phyloP scores from a whole-genome alignment of 805 yeast species.

The Kodamaea laetipori region DNA sequence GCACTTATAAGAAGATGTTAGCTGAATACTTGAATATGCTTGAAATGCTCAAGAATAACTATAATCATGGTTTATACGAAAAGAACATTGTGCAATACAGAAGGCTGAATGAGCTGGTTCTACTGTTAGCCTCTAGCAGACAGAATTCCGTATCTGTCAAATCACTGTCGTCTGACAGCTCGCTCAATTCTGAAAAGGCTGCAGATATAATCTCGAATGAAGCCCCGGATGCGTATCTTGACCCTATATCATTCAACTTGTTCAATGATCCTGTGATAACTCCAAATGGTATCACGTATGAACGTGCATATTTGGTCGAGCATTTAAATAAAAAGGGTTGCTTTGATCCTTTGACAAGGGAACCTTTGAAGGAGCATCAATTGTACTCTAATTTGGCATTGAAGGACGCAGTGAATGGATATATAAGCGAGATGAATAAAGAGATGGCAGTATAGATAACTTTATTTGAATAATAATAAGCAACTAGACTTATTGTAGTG shows the following conservation, averaged over 20 bases:
- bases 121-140: neutral
- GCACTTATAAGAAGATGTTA: constrained; percentile 22
- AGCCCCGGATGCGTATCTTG: constrained; percentile 19
- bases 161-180: neutral
- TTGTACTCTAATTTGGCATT: constrained; percentile 44
- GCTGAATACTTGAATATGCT: constrained; percentile 24
- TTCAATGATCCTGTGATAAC: constrained; percentile 22
- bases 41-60: constrained; percentile 25
- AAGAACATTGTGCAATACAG: constrained; percentile 15
- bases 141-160: neutral
- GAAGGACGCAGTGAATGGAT: constrained; percentile 39
- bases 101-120: neutral
- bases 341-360: constrained; percentile 46
- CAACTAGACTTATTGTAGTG: no score
- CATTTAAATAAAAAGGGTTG: constrained; percentile 18
- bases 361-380: constrained; percentile 33
- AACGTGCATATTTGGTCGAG: constrained; percentile 14
- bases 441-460: constrained; percentile 1
- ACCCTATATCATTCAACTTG: constrained; percentile 20
- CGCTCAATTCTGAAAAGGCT: neutral
- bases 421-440: constrained; percentile 13
- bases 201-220: constrained; percentile 15
- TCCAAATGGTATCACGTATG: constrained; percentile 22
- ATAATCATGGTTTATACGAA: constrained; percentile 27
- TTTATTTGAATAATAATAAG: no score